A percentile compares a stretch with the other conserved stretches of the same genome.
Evolutionary conservation across 805 yeast species (phyloP).

Genomic region (Torulaspora microellipsoides): DNA sequence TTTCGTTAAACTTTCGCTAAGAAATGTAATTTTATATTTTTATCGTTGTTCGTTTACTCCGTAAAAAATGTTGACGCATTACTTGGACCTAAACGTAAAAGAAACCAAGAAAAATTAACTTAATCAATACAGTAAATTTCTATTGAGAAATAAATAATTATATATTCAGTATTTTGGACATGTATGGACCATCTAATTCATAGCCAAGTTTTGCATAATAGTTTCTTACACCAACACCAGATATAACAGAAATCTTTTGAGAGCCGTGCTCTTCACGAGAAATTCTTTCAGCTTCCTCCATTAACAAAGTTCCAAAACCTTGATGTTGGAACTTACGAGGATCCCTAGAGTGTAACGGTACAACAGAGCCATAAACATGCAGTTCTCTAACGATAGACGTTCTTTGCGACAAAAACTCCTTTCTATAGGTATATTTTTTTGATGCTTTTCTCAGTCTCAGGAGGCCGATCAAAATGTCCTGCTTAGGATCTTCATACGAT

Average conservation of each 20-base stretch:
- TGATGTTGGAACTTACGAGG: conserved; percentile 98
- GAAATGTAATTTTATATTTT: no score
- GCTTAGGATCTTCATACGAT: conserved; percentile 94
- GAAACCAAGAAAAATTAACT: background rate
- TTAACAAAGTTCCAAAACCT: conserved; percentile 93
- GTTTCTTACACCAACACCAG: conserved; percentile 97
- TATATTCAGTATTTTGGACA: conserved; percentile 59
- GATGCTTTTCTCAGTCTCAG: conserved; percentile 84
- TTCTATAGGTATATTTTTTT: conserved; percentile 83
- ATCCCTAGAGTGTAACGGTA: conserved; percentile 92
- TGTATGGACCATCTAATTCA: conserved; percentile 89
- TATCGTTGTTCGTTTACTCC: no score
- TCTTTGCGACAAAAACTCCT: conserved; percentile 77
- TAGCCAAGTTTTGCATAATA: conserved; percentile 92
- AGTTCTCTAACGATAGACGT: conserved; percentile 95
- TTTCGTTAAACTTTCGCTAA: no score
- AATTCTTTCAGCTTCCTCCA: conserved; percentile 98
- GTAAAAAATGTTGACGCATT: no score
- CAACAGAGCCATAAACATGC: conserved; percentile 97
- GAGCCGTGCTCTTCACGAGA: conserved; percentile 95
- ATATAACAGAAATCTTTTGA: conserved; percentile 83
- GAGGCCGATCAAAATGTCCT: conserved; percentile 90
- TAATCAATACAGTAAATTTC: no score
- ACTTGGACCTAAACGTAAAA: background rate
- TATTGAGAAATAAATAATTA: no score